These are phyloP conservation scores for Linnemannia elongata DNA, from an alignment of 192 early-diverging fungal genomes.

Conservation along the genomic window DNA sequence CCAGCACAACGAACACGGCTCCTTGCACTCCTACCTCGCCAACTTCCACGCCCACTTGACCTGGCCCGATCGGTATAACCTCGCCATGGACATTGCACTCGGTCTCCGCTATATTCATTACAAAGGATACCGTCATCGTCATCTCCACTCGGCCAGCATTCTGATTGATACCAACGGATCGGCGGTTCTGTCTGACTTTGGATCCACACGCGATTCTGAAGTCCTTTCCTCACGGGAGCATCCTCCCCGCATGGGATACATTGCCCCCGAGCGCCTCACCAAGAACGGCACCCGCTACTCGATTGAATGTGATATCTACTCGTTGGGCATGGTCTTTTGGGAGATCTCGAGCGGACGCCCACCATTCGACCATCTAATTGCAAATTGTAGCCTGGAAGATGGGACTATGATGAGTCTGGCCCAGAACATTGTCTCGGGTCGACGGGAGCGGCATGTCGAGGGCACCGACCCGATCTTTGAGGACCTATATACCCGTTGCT, in stretches of 20 bases:
- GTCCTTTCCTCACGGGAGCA: constrained; percentile 52
- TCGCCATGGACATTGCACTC: constrained; percentile 50
- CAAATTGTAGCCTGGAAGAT: constrained; percentile 18
- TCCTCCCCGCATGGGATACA: constrained; percentile 47
- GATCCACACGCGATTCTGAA: constrained; percentile 40
- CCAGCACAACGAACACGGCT: constrained; percentile 49
- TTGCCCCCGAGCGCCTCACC: constrained; percentile 48
- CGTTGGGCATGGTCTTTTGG: constrained; percentile 55
- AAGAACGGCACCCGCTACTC: constrained; percentile 47
- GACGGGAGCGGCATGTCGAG: constrained; percentile 39
- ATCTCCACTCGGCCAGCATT: constrained; percentile 50
- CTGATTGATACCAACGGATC: constrained; percentile 53
- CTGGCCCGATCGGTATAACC: constrained; percentile 56
- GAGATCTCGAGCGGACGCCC: constrained; percentile 47
- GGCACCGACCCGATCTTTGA: constrained; percentile 51
- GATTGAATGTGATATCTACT: constrained; percentile 52
- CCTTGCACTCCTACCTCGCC: constrained; percentile 49
- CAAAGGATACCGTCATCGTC: constrained; percentile 56
- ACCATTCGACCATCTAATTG: constrained; percentile 42
- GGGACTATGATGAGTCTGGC: constrained; percentile 35
- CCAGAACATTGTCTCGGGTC: constrained; percentile 46
- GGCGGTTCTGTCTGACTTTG: constrained; percentile 50
- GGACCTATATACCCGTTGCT: constrained; percentile 53
- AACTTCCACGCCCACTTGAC: constrained; percentile 50
- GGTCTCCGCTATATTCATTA: constrained; percentile 50